These are phyloP conservation scores for Mortierella sp. DNA, from an alignment of 371 early-diverging fungal species.

Conservation along the genomic window DNA sequence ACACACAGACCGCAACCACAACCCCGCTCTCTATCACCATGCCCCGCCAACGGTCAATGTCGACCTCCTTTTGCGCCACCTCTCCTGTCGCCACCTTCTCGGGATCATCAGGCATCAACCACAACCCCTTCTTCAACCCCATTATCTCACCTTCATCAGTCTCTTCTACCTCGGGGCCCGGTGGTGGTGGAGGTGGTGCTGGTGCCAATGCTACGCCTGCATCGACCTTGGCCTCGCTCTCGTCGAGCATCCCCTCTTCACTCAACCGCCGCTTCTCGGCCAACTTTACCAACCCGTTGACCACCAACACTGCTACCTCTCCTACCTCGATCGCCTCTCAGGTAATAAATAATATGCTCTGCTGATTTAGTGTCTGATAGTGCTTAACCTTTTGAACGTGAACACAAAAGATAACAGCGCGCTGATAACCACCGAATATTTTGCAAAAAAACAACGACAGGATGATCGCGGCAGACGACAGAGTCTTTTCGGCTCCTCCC, in stretches of 20 bases:
- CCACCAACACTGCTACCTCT: neutral
- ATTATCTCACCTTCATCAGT: conserved; percentile 19
- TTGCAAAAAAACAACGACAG: too few relatives aligned
- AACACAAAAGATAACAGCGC: too few relatives aligned
- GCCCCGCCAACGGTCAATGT: conserved; percentile 46
- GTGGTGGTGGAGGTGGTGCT: conserved; percentile 4
- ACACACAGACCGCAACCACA: neutral
- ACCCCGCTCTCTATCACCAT: conserved; percentile 30
- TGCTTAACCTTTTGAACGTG: too few relatives aligned
- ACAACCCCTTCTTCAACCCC: conserved; percentile 21
- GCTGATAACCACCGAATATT: too few relatives aligned
- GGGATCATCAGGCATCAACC: conserved; percentile 2
- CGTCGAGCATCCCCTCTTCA: conserved; percentile 25
- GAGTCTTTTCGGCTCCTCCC: conserved; percentile 35
- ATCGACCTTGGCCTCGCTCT: conserved; percentile 24
- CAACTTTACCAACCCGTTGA: conserved; percentile 42
- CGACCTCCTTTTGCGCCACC: conserved; percentile 40
- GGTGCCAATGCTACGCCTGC: conserved; percentile 22
- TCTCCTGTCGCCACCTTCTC: conserved; percentile 33
- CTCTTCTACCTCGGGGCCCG: neutral
- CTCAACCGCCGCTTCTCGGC: conserved; percentile 35
- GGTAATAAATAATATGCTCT: conserved; percentile 13
- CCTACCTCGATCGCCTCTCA: neutral
- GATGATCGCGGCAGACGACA: conserved; percentile 26
- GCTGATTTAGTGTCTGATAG: too few relatives aligned